Evolutionary conservation across 108 stramenopile genomes (phyloP), one percentile per base, ranked within the genome.

Genomic region (Fragilariopsis cylindrus): DNA sequence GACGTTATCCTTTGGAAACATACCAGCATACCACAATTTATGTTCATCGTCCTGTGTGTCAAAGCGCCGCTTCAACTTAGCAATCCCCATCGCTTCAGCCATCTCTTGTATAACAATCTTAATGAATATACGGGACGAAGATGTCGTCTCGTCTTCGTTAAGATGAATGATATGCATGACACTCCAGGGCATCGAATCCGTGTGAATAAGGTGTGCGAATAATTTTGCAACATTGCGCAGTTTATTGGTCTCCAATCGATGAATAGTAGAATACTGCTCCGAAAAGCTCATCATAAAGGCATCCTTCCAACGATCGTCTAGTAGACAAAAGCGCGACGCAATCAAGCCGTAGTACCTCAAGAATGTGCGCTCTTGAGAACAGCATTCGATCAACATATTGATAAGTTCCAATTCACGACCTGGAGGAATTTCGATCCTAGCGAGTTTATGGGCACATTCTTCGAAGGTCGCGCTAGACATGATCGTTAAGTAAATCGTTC

Each of bases 331-430:
- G 42, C 99, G 90, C 47, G 94, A 88, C 9, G 88, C 95, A 45
- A 98, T 90, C 39, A 99, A 76, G 44, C 98, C 99, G 75, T 98
- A 98, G 78, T 97, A 98, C 8, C 95, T 80, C 48, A 97, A 84
- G 82, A 92, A 99, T 3, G 99, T 98, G 47, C 96, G 82, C 83
- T 98, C 98, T 76, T 99, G 98, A 8, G 93, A 90, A 74, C 99
- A 98, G 80, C 99, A 98, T 81, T 99, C 99, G 69, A 98, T 92
- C 65, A 99, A 81, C 99, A 99, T 99, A 73, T 96, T 95, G 82
- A 96, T 93, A 41, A 97, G 78, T 73, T 95, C 94, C 21, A 72
- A 67, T 77, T 95, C 91, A 47, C 88, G 81, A 54, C 98, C 98
- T 13, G 73, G 74, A 6, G 95, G 98, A 50, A 99, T 97, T 68